Evolutionary conservation across 768 basidiomycete genomes (phyloP), one percentile per base, ranked within the genome.

Genomic region (Mycena indigotica): DNA sequence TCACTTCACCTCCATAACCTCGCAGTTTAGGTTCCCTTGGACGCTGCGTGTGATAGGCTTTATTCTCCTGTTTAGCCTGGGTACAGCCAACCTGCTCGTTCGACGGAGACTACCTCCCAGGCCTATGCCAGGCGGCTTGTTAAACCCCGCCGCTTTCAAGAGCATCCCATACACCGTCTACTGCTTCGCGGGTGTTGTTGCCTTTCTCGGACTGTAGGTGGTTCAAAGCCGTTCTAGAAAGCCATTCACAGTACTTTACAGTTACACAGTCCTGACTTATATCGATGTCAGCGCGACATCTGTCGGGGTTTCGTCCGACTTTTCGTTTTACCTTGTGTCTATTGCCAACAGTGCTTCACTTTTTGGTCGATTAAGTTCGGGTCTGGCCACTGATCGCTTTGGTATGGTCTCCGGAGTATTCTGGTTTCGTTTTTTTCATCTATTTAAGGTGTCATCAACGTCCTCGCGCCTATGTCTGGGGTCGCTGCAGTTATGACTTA

Each of bases 151-250:
- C 5, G 69, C 74, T 26, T 79, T 77, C 65, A 73, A 62, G 63
- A 78, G 70, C 50, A 67, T 67, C 4, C 70, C 81, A 1, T 93
- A 82, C 66, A 71, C 81, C 0, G 50, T 84, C 1, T 92, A 86
- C 65, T 85, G 85, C 50, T 3, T 76, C 5, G 83, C 86, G 0
- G 79, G 80, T 0, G 78, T 84, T 55, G 66, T 83, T 17, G 72
- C 70, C 10, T 90, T 87, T 69, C 77, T 92, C 12, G 90, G 89
- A 2, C 69, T 91, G 15, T 91, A 89, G 65, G 88, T 87, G 0
- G 72, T 87, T 82, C 30, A 35, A 73, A 39, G 13, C 19, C 21
- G 39, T 15, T 10, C 15, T 3, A 5, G 12, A 12, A 41, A 51
- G 4, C 28, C 1, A 10, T 39, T 8, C n/a, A 21, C 24, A 71